These are phyloP conservation scores for Yarrowia deformans DNA, from an alignment of 805 yeast genomes.

Conservation along the genomic window DNA sequence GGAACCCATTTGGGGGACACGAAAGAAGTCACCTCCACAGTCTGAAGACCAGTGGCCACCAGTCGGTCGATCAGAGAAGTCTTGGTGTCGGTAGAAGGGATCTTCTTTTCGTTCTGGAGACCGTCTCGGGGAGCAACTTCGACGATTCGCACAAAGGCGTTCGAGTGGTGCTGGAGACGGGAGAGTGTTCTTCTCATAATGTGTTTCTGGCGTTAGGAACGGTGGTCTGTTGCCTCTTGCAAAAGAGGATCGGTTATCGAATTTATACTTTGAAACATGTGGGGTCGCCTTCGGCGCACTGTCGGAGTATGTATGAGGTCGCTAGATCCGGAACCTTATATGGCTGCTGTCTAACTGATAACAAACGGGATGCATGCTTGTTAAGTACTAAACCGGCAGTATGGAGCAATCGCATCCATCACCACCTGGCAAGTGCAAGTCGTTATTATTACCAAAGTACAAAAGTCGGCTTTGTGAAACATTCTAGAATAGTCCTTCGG, in stretches of 20 bases:
- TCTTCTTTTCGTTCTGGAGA: constrained; percentile 48
- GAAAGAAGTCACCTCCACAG: constrained; percentile 48
- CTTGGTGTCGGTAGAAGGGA: constrained; percentile 46
- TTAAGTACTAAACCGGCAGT: not conserved
- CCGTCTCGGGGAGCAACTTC: constrained; percentile 51
- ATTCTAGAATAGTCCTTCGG: not conserved
- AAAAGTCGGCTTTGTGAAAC: not conserved
- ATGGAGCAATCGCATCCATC: not conserved
- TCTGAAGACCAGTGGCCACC: constrained; percentile 45
- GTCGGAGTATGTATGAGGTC: constrained; percentile 9
- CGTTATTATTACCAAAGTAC: not conserved
- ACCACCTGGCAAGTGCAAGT: not conserved
- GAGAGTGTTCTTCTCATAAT: constrained; percentile 37
- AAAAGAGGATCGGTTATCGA: constrained; percentile 32
- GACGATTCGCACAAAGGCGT: constrained; percentile 45
- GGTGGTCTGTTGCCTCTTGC: not conserved
- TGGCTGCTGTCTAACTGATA: not conserved
- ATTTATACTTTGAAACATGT: constrained; percentile 33
- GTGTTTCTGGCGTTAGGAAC: not conserved
- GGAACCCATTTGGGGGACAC: constrained; percentile 52
- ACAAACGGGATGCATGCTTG: not conserved
- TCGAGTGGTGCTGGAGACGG: constrained; percentile 37
- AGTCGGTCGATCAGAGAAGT: constrained; percentile 47
- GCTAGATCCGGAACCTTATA: not conserved
- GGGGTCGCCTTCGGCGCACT: constrained; percentile 34